Evolutionary conservation across 192 early-diverging fungal genomes (phyloP), one percentile per base, ranked within the genome.

Genomic region (Umbelopsis sp.): DNA sequence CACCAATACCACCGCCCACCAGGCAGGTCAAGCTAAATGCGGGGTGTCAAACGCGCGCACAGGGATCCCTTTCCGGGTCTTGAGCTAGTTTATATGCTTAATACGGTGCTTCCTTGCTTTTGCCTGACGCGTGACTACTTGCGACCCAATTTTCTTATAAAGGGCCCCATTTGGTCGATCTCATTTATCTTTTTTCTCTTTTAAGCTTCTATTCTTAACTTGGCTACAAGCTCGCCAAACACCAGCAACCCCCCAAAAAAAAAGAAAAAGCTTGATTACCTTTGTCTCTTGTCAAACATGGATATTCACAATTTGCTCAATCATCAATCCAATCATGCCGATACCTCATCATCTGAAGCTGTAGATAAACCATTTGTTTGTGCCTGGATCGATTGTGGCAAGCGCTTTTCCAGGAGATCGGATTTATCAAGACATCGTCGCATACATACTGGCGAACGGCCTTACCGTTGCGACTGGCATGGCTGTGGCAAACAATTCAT

Each of bases 361-460:
- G 20, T 23, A 46, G 79, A 83, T 13, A 77, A 77, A 21, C 82
- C 82, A 20, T 81, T 78, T 45, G 75, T 69, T 49, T 84, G 82
- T 50, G 66, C 49, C 30, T 84, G 82, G 82, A 25, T 49, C 46
- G 74, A 75, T 53, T 88, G 86, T 64, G 46, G 46, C 49, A 86
- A 85, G 66, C 49, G 80, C 11, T 88, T 88, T 71, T 84, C 86
- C 16, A 73, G 84, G 67, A 75, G 82, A 11, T 85, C 83, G 0
- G 85, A 89, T 67, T 73, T 89, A 8, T 79, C 82, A 2, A 71
- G 85, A 64, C 87, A 89, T 73, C 65, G 78, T 35, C 75, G 87
- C 47, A 89, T 87, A 50, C 87, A 89, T 53, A 85, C 84, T 6
- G 85, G 84, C 22, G 86, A 86, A 73, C 75, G 83, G 20, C 83